Percentiles rank a stretch among this genome's conserved stretches.
Conservation (phyloP, 2,329 filamentous ascomycete species). For the Ophiostoma pallidulum region DNA sequence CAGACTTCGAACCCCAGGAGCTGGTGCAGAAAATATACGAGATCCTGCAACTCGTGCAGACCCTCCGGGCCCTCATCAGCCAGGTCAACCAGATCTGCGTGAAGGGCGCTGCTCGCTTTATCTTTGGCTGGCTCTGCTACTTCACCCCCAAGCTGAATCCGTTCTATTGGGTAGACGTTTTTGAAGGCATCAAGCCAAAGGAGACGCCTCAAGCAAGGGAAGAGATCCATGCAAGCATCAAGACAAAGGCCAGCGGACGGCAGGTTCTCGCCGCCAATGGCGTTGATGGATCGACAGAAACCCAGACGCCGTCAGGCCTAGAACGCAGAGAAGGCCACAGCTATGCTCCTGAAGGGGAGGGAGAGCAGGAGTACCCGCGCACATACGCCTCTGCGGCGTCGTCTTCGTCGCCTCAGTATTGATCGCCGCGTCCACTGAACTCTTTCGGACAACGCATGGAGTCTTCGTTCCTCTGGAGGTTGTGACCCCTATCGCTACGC, state of each 20-base stretch:
- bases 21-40: conserved; percentile 9
- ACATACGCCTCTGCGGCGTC: too few species aligned
- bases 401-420: neutral
- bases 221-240: neutral
- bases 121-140: conserved; percentile 1
- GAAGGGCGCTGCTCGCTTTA: neutral
- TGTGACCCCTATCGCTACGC: too few species aligned
- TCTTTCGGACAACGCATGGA: too few species aligned
- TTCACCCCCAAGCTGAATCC: conserved; percentile 8
- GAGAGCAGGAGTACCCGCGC: too few species aligned
- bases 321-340: too few species aligned
- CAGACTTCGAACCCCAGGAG: neutral
- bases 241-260: neutral
- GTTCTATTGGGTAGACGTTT: conserved; percentile 1
- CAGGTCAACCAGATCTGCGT: conserved; percentile 10
- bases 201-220: too few species aligned
- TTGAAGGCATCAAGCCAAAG: neutral
- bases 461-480: too few species aligned
- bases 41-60: conserved; percentile 6
- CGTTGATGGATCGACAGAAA: too few species aligned
- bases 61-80: conserved; percentile 2
- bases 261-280: too few species aligned
- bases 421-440: neutral
- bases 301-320: too few species aligned
- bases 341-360: too few species aligned